Evolutionary conservation across 2,329 filamentous ascomycete species (phyloP).

Genomic region (Pseudocercospora cruenta): DNA sequence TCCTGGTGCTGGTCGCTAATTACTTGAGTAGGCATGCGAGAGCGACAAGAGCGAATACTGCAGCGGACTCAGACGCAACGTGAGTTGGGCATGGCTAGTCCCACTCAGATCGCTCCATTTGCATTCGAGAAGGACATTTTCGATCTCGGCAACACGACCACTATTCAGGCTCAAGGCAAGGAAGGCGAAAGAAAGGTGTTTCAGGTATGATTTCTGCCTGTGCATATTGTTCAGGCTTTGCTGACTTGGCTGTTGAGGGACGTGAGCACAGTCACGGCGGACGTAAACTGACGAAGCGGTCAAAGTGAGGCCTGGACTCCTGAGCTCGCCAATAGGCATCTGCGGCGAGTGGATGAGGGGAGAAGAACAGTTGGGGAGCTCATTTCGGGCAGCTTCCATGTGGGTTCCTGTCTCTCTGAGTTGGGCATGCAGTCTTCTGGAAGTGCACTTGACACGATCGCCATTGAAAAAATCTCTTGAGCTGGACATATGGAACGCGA

Average conservation of each 20-base stretch:
- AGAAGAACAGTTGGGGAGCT: neutral
- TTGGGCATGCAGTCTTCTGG: neutral
- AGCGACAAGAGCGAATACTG: constrained; percentile 41
- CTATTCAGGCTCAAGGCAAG: neutral
- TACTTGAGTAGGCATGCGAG: constrained; percentile 31
- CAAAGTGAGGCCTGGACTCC: neutral
- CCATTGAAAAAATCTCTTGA: no score
- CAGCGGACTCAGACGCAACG: constrained; percentile 15
- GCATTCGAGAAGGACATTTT: neutral
- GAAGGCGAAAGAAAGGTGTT: neutral
- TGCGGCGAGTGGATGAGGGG: neutral
- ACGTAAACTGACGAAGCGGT: neutral
- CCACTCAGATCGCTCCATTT: constrained; percentile 4
- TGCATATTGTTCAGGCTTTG: neutral
- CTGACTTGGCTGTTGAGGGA: neutral
- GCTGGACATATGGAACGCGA: no score
- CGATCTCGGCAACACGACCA: constrained; percentile 1
- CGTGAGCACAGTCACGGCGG: neutral
- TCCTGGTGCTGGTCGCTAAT: neutral
- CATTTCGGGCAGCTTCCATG: neutral
- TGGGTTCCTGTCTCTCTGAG: neutral
- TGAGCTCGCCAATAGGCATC: neutral
- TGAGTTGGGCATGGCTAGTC: neutral
- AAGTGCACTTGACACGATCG: neutral
- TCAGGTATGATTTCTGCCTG: neutral